A percentile compares a stretch with the other conserved stretches of the same genome.
phyloP scores from a whole-genome alignment of 352 stramenopile genomes.

The Globisporangium mamillatum region DNA sequence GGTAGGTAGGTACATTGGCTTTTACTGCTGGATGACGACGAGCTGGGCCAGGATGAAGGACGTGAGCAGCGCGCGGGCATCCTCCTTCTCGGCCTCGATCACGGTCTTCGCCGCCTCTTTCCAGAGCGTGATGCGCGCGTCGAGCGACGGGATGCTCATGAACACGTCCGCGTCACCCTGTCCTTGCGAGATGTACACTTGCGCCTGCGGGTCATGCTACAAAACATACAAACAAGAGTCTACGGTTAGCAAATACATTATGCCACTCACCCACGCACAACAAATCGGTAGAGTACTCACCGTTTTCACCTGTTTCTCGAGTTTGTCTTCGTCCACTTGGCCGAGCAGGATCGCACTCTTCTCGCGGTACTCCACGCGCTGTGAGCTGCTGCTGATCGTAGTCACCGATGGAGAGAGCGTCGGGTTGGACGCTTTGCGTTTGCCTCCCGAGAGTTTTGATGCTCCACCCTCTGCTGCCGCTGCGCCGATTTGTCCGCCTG shows the following conservation, averaged over 20 bases:
- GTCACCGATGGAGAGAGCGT: background rate
- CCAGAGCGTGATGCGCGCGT: conserved; percentile 74
- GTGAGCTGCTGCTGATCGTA: background rate
- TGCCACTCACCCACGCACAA: background rate
- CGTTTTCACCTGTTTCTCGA: conserved; percentile 73
- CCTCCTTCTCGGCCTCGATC: conserved; percentile 76
- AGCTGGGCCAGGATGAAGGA: conserved; percentile 49
- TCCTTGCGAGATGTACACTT: conserved; percentile 80
- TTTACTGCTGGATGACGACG: conserved; percentile 17
- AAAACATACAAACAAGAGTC: conserved; percentile 1
- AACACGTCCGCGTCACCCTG: conserved; percentile 76
- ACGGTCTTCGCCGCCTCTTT: conserved; percentile 74
- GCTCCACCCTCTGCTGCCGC: background rate
- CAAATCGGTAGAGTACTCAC: conserved; percentile 21
- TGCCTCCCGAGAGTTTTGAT: conserved; percentile 2
- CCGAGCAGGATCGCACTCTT: conserved; percentile 57
- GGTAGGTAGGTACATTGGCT: background rate
- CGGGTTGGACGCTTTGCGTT: conserved; percentile 16
- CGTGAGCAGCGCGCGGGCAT: conserved; percentile 59
- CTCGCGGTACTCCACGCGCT: conserved; percentile 61
- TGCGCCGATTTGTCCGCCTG: background rate
- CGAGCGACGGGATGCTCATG: conserved; percentile 76
- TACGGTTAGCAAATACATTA: background rate
- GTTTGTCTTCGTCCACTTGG: conserved; percentile 76
- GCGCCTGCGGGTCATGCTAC: conserved; percentile 61